Percentiles rank a stretch among this genome's conserved stretches.
phyloP scores from a whole-genome alignment of 192 early-diverging fungal genomes.

The Backusella circina region DNA sequence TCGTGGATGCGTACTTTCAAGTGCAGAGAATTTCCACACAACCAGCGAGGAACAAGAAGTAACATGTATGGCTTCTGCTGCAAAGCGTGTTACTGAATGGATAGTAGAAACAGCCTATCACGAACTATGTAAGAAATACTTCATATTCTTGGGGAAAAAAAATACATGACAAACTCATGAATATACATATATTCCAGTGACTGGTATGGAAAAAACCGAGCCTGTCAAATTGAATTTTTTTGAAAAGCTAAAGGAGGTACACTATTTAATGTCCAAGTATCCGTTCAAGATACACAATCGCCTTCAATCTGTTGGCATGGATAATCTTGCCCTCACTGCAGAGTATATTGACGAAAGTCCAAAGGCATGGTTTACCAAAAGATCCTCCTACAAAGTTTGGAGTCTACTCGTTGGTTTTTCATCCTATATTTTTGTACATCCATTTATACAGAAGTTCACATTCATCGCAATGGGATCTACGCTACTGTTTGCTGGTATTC shows the following conservation, averaged over 20 bases:
- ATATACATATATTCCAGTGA: neutral
- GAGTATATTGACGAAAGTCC: neutral
- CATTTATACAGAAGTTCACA: neutral
- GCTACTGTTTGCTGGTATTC: neutral
- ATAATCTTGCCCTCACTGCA: neutral
- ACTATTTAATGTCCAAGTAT: slow-evolving; percentile 21
- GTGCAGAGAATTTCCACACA: slow-evolving; percentile 74
- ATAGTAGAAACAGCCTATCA: slow-evolving; percentile 52
- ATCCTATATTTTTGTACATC: slow-evolving; percentile 11
- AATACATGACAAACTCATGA: neutral
- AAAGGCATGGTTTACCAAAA: neutral
- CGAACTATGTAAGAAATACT: slow-evolving; percentile 8
- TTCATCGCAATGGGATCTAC: neutral
- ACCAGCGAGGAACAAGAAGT: slow-evolving; percentile 84
- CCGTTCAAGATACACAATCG: slow-evolving; percentile 5
- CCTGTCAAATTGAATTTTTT: neutral
- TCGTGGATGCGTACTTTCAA: slow-evolving; percentile 78
- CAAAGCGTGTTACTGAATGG: slow-evolving; percentile 66
- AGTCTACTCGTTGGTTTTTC: slow-evolving; percentile 8
- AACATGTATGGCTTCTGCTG: slow-evolving; percentile 83
- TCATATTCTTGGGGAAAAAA: neutral
- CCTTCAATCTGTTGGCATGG: neutral
- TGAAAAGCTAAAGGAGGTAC: slow-evolving; percentile 15
- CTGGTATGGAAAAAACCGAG: neutral
- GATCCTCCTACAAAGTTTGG: slow-evolving; percentile 5